phyloP scores from a whole-genome alignment of 1,284 basidiomycete species.

The Lentinula novae-zelandiae region DNA sequence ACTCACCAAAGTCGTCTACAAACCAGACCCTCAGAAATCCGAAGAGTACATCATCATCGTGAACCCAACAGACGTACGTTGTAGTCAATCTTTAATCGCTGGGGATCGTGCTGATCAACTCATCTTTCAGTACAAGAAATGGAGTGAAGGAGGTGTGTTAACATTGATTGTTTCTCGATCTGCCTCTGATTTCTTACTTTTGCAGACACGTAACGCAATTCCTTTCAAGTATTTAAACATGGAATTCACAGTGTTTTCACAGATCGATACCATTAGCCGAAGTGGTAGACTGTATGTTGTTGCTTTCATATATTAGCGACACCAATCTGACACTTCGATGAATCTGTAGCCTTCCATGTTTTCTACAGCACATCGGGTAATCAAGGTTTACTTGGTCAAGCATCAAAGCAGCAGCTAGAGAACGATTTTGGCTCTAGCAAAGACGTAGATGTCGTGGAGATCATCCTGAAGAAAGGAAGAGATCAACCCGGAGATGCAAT shows the following conservation, averaged over 20 bases:
- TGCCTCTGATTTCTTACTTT: conserved; percentile 17
- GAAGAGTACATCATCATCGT: conserved; percentile 71
- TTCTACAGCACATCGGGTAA: conserved; percentile 63
- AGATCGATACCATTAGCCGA: conserved; percentile 65
- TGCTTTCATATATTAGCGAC: not conserved
- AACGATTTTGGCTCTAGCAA: conserved; percentile 62
- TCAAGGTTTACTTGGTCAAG: conserved; percentile 65
- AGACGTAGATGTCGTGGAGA: conserved; percentile 57
- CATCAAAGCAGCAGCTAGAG: conserved; percentile 78
- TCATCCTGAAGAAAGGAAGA: conserved; percentile 60
- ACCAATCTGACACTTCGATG: conserved; percentile 6
- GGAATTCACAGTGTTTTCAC: conserved; percentile 18
- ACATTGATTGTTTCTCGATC: conserved; percentile 15
- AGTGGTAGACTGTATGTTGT: conserved; percentile 69
- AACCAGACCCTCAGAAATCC: conserved; percentile 58
- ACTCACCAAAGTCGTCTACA: conserved; percentile 71
- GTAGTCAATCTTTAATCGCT: conserved; percentile 17
- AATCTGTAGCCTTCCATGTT: conserved; percentile 41
- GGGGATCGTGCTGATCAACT: conserved; percentile 18
- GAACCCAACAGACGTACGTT: conserved; percentile 56
- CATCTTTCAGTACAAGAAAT: conserved; percentile 62
- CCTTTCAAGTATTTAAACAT: conserved; percentile 11
- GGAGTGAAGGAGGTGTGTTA: conserved; percentile 68
- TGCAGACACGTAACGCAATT: conserved; percentile 62
- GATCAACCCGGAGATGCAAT: conserved; percentile 49